These are phyloP conservation scores for Glaciozyma martinii DNA, from an alignment of 768 basidiomycete genomes.

Conservation along the genomic window DNA sequence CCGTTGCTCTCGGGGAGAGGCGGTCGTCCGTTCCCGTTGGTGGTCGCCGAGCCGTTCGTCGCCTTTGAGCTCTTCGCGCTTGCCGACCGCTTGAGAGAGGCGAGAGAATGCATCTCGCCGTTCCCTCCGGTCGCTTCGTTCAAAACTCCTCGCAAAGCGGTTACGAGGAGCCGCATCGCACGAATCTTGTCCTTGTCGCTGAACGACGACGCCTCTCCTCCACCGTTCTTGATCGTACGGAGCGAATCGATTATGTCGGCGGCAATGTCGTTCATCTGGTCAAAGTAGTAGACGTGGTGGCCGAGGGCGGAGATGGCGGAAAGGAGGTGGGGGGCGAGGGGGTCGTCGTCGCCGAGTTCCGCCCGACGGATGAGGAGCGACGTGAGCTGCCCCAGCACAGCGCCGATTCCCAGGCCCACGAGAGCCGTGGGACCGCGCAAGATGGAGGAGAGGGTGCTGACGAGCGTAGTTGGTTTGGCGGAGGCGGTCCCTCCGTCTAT, in stretches of 20 bases:
- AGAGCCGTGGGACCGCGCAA: neutral
- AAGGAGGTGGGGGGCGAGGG: neutral
- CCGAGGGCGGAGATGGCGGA: constrained; percentile 3
- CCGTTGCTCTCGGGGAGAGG: neutral
- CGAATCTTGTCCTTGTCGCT: neutral
- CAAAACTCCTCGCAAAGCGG: constrained; percentile 12
- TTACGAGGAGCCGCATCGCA: constrained; percentile 5
- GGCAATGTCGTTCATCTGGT: constrained; percentile 19
- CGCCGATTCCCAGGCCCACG: constrained; percentile 3
- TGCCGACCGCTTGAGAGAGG: neutral
- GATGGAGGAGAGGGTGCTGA: neutral
- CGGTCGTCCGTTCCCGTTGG: neutral
- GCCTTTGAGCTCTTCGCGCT: neutral
- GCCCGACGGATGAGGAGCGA: constrained; percentile 2
- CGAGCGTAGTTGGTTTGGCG: neutral
- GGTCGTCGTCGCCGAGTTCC: neutral
- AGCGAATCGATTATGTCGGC: constrained; percentile 7
- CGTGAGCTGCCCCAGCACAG: neutral
- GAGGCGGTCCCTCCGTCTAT: neutral
- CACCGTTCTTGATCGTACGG: neutral
- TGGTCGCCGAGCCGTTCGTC: neutral
- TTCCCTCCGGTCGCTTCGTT: constrained; percentile 8
- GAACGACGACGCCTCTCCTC: constrained; percentile 2
- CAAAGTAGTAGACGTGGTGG: constrained; percentile 10
- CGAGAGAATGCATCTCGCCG: neutral